Evolutionary conservation across 768 basidiomycete species (phyloP), one percentile per base, ranked within the genome.

Genomic region (Xerocomus brunneocitrinus): DNA sequence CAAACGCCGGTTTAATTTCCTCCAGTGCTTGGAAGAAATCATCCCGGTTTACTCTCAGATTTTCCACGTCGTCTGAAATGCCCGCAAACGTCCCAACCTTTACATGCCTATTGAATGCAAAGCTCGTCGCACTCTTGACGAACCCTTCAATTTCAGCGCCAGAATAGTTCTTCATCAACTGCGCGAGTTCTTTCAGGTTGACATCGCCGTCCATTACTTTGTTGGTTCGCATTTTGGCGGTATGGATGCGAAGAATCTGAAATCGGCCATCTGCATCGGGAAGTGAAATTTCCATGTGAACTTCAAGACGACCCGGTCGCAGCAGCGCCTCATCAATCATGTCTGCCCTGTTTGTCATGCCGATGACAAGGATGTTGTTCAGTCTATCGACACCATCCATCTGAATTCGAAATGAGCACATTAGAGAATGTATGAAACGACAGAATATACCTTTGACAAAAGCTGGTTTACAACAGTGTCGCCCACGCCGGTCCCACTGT

Each of bases 321-420:
- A 98, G 80, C 2, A 98, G 80, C 8, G 95, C 97, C 67, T 99
- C 97, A 64, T 99, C 97, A 62, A 99, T 98, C 95, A 99, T 92
- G 76, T 99, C 97, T 40, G 84, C 73, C 55, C 97, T 87, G 71
- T 99, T 98, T 43, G 95, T 99, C 97, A 99, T 99, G 62, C 97
- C 97, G 61, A 99, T 99, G 61, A 99, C 89, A 62, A 99, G 87
- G 56, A 99, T 95, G 72, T 99, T 99, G 76, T 99, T 98, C 31
- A 99, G 76, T 73, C 92, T 89, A 67, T 99, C 97, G 10, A 99
- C 95, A 76, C 97, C 97, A 61, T 99, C 97, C 94, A 99, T 95
- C 93, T 97, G 60, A 8, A 30, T 43, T 5, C 7, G 14, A 51
- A 8, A 31, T 69, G 30, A 69, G 47, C 7, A 47, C n/a, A 8